Conservation (phyloP, 1,139 yeast genomes). For the Pneumocystis canis region DNA sequence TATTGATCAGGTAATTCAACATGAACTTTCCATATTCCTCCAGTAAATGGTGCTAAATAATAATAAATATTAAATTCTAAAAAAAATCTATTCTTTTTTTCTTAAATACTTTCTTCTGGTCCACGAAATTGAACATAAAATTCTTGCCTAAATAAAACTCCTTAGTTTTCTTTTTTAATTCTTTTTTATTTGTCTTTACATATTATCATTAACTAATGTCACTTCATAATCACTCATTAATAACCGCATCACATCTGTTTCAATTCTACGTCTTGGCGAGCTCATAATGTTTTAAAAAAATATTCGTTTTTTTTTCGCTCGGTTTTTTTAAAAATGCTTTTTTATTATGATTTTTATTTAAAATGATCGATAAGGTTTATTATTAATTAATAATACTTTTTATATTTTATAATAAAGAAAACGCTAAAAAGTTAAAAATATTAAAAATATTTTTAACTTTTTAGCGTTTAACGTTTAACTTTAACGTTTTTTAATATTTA, state of each 20-base stretch:
- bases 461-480: no score
- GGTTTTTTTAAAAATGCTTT: no score
- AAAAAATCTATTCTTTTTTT: not conserved
- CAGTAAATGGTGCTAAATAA: conserved; percentile 54
- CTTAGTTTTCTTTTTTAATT: no score
- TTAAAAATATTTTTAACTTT: no score
- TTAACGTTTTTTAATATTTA: no score
- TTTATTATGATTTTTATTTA: no score
- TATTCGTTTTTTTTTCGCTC: no score
- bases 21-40: conserved; percentile 81
- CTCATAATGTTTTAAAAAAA: conserved; percentile 26
- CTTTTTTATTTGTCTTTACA: conserved; percentile 24
- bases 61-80: no score
- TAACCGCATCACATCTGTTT: conserved; percentile 92
- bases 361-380: no score
- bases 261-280: conserved; percentile 77
- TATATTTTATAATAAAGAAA: no score
- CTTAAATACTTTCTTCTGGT: conserved; percentile 49
- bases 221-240: conserved; percentile 94
- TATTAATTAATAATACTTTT: no score
- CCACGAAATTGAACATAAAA: conserved; percentile 77
- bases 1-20: conserved; percentile 93
- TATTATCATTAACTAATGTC: conserved; percentile 65
- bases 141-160: conserved; percentile 59
- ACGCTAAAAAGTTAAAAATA: no score